Conservation (phyloP, 73 alveolate genomes). For the Blepharisma stoltei region DNA sequence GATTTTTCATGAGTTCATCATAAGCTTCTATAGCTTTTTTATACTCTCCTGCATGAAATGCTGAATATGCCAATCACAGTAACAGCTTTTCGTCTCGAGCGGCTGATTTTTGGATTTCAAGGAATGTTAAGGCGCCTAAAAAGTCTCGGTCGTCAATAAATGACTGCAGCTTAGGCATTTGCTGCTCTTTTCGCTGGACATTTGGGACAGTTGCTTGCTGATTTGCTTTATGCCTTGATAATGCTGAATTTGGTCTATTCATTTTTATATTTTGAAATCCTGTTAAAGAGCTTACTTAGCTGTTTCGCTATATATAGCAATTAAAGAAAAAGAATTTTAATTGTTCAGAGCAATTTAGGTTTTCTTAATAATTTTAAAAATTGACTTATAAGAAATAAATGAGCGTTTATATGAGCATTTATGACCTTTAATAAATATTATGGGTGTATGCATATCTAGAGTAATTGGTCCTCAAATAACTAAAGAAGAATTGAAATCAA, state of each 20-base stretch:
- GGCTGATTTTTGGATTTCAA: slow-evolving; percentile 30
- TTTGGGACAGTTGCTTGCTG: slow-evolving; percentile 13
- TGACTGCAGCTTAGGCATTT: slow-evolving; percentile 8
- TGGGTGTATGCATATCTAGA: too few relatives aligned
- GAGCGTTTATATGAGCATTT: too few relatives aligned
- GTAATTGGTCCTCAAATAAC: too few relatives aligned
- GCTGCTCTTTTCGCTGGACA: slow-evolving; percentile 21
- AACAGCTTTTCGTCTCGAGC: slow-evolving; percentile 66
- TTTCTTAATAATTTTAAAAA: too few relatives aligned
- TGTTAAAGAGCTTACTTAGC: too few relatives aligned
- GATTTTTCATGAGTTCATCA: slow-evolving; percentile 71
- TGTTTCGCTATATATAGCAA: too few relatives aligned
- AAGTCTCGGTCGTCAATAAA: slow-evolving; percentile 30
- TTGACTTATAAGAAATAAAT: too few relatives aligned
- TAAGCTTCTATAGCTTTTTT: slow-evolving; percentile 84
- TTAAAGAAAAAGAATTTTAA: too few relatives aligned
- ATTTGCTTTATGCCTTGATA: slow-evolving; percentile 22
- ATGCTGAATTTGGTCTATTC: slow-evolving; percentile 18
- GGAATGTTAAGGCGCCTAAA: slow-evolving; percentile 27
- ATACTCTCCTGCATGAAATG: slow-evolving; percentile 89
- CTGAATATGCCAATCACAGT: slow-evolving; percentile 76
- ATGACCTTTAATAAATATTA: too few relatives aligned
- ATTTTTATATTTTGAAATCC: neutral
- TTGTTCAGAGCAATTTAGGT: too few relatives aligned
- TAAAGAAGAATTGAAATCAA: too few relatives aligned